A percentile compares a stretch with the other conserved stretches of the same genome.
Conservation (phyloP, 2,329 filamentous ascomycete genomes). For the Exutisphaerella laricina region DNA sequence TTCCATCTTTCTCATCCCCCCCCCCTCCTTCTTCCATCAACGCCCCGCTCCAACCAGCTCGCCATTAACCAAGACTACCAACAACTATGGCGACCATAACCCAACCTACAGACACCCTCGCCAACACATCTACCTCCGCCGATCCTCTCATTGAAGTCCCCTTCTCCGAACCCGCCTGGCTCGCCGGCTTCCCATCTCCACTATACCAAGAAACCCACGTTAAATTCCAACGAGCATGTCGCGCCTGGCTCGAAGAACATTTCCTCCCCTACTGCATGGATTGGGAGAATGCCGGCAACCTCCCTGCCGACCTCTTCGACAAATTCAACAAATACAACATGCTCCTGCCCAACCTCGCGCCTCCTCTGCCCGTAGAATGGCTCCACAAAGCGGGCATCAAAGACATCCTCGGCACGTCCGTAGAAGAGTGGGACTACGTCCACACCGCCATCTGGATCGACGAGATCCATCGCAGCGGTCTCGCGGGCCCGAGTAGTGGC, state of each 20-base stretch:
- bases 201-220: constrained; percentile 21
- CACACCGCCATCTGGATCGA: constrained; percentile 64
- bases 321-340: constrained; percentile 61
- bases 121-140: constrained; percentile 10
- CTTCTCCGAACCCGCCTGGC: constrained; percentile 20
- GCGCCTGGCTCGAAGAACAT: constrained; percentile 22
- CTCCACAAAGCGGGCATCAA: constrained; percentile 59
- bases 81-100: background rate
- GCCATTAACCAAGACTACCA: no score
- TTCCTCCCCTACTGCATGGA: constrained; percentile 21
- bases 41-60: no score
- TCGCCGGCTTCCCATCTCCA: constrained; percentile 18
- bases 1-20: no score
- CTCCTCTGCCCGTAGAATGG: constrained; percentile 63
- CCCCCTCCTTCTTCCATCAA: no score
- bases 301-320: constrained; percentile 55
- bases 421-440: constrained; percentile 68
- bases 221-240: constrained; percentile 19
- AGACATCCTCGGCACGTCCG: constrained; percentile 59
- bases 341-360: constrained; percentile 62
- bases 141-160: constrained; percentile 18
- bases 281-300: constrained; percentile 19
- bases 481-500: constrained; percentile 56
- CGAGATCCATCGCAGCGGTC: constrained; percentile 62
- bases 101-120: background rate